These are phyloP conservation scores for Teratosphaeria epicoccoides DNA, from an alignment of 2,329 filamentous ascomycete species.

Conservation along the genomic window DNA sequence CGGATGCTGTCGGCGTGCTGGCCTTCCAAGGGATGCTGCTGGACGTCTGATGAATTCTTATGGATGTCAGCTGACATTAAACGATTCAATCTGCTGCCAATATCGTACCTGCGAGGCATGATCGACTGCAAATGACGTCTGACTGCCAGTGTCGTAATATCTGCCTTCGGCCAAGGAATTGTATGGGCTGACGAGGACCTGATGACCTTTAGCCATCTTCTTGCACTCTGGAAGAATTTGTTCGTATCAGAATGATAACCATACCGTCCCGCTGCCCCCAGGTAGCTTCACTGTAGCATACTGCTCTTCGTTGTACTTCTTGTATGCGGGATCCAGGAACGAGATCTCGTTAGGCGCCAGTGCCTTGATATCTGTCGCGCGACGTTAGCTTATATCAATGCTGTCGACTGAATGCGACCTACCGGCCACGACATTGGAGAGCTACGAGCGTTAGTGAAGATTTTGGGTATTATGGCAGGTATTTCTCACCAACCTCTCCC, in stretches of 20 bases:
- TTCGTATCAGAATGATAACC: not conserved
- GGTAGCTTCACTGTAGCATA: conserved; percentile 82
- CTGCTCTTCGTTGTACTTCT: conserved; percentile 95
- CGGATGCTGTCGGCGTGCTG: conserved; percentile 69
- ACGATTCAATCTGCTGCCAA: not conserved
- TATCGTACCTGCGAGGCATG: conserved; percentile 60
- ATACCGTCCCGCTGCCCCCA: conserved; percentile 67
- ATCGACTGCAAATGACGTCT: conserved; percentile 80
- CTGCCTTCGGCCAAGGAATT: conserved; percentile 69
- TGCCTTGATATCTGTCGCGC: conserved; percentile 67
- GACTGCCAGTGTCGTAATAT: conserved; percentile 85
- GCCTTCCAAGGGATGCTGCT: conserved; percentile 70
- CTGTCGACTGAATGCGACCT: conserved; percentile 21
- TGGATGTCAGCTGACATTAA: conserved; percentile 3
- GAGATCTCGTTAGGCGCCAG: conserved; percentile 61
- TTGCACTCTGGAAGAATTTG: conserved; percentile 7
- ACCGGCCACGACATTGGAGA: conserved; percentile 82
- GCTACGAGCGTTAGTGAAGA: conserved; percentile 41
- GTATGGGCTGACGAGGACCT: conserved; percentile 73
- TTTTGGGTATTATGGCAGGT: conserved; percentile 7
- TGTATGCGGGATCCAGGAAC: conserved; percentile 68
- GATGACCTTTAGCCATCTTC: conserved; percentile 1
- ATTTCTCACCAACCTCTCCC: conserved; percentile 63
- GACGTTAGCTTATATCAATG: not conserved
- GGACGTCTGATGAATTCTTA: conserved; percentile 70